Conservation (phyloP, 805 yeast genomes). For the Starmerella kuoi region DNA sequence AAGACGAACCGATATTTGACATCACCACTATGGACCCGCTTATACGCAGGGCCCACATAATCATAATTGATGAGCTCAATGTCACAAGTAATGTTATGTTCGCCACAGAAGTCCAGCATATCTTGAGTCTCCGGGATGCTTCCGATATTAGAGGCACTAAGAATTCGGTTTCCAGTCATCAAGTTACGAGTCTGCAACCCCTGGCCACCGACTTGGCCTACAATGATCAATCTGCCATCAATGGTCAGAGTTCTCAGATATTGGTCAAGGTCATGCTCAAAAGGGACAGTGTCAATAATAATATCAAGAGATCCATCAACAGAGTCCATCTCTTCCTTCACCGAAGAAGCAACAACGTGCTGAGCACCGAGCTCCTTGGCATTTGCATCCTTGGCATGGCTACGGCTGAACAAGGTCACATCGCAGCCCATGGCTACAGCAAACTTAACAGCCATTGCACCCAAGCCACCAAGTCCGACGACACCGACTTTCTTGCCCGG, state of each 20-base stretch:
- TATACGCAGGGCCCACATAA: conserved; percentile 18
- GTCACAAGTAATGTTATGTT: conserved; percentile 49
- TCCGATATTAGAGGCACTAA: conserved; percentile 44
- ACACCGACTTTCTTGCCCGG: conserved; percentile 45
- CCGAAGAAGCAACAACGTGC: conserved; percentile 40
- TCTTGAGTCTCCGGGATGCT: conserved; percentile 53
- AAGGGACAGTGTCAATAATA: conserved; percentile 42
- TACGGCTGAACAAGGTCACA: conserved; percentile 46
- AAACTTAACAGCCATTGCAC: conserved; percentile 49
- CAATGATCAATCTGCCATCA: conserved; percentile 47
- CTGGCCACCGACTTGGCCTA: conserved; percentile 44
- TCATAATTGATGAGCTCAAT: conserved; percentile 44
- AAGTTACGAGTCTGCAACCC: conserved; percentile 39
- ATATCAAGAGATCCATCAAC: conserved; percentile 35
- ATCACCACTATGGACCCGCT: conserved; percentile 17
- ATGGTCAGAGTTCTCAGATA: conserved; percentile 44
- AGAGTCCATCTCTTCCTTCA: conserved; percentile 30
- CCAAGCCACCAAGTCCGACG: conserved; percentile 57
- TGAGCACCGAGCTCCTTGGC: conserved; percentile 46
- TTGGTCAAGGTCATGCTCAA: conserved; percentile 37
- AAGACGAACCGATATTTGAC: conserved; percentile 22
- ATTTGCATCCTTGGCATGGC: conserved; percentile 38
- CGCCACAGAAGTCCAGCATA: conserved; percentile 52
- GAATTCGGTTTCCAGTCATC: conserved; percentile 33
- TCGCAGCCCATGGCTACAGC: conserved; percentile 55